These are phyloP conservation scores for Aureobasidium sp. DNA, from an alignment of 2,329 filamentous ascomycete species.

Conservation along the genomic window DNA sequence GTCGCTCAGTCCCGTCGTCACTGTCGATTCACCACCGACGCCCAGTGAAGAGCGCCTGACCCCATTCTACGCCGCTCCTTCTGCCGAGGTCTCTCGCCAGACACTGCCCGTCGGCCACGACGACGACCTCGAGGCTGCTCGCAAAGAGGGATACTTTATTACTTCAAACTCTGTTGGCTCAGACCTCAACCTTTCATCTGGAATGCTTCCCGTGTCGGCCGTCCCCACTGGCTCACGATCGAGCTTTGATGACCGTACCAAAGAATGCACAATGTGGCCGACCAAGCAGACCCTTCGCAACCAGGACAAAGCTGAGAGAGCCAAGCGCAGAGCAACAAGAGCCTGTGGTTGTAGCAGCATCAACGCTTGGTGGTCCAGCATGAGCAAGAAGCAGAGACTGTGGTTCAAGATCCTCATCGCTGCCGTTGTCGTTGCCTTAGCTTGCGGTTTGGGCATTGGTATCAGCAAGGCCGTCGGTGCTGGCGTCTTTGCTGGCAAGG, in stretches of 20 bases:
- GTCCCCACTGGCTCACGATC: conserved; percentile 4
- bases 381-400: conserved; percentile 37
- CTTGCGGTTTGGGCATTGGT: conserved; percentile 40
- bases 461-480: conserved; percentile 42
- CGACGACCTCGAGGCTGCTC: conserved; percentile 31
- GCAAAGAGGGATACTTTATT: conserved; percentile 20
- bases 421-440: conserved; percentile 36
- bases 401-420: conserved; percentile 38
- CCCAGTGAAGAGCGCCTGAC: conserved; percentile 37
- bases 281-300: conserved; percentile 39
- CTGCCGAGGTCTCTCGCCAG: conserved; percentile 13
- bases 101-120: conserved; percentile 21
- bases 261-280: conserved; percentile 46
- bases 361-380: conserved; percentile 26
- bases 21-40: conserved; percentile 22
- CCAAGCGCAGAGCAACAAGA: conserved; percentile 18
- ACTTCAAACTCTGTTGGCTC: conserved; percentile 30
- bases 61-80: conserved; percentile 28
- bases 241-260: conserved; percentile 26
- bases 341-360: conserved; percentile 28
- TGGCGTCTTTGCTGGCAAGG: conserved; percentile 35
- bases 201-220: neutral
- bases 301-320: conserved; percentile 26
- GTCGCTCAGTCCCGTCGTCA: conserved; percentile 26
- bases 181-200: conserved; percentile 26